Base-by-base conservation (phyloP, 208 protist genomes). In the Leptomonas pyrrhocoris region DNA sequence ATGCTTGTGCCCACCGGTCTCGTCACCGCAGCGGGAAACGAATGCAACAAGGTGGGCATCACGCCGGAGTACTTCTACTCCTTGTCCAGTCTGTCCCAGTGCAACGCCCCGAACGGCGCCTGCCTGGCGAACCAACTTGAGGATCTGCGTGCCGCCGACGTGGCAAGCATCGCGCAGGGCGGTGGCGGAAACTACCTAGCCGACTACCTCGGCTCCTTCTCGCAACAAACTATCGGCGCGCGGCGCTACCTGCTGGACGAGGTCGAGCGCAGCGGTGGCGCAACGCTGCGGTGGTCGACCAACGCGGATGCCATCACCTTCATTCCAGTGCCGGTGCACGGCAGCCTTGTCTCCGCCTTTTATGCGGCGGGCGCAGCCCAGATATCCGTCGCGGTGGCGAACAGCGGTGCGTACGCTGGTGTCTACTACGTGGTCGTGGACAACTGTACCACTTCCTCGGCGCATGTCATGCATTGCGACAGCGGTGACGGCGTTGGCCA, bases 21-120 rank as follows among this genome's bases (percentile, higher is more conserved):
- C 25, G 84, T 93, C 54, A 84, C 69, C n/a, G 27, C 83, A 18
- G 46, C 73, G 25, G 90, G 90, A 13, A 64, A 57, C 11, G 79
- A 76, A 25, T 96, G 86, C 65, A 77, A 92, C 59, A 86, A 83
- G 55, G 80, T 96, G 12, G 90, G 90, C 45, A 66, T 89, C 3
- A 59, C 84, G 55, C 27, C 77, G 55, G 73, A 85, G 75, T 63
- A 85, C 60, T 67, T 93, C 78, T 80, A 65, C 58, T 25, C 53
- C 18, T 48, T 80, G 65, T 56, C 62, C 53, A 57, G 70, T 25
- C 34, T 21, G 3, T 42, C 31, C 25, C 55, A 73, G 31, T 96
- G 90, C 76, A 27, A 40, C 18, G 49, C 70, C 54, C 21, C 34
- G 19, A 58, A 21, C 19, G 86, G 86, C 25, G 67, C 73, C 19